Evolutionary conservation across 1,284 basidiomycete species (phyloP), one percentile per base, ranked within the genome.

Genomic region (Flammula alnicola): DNA sequence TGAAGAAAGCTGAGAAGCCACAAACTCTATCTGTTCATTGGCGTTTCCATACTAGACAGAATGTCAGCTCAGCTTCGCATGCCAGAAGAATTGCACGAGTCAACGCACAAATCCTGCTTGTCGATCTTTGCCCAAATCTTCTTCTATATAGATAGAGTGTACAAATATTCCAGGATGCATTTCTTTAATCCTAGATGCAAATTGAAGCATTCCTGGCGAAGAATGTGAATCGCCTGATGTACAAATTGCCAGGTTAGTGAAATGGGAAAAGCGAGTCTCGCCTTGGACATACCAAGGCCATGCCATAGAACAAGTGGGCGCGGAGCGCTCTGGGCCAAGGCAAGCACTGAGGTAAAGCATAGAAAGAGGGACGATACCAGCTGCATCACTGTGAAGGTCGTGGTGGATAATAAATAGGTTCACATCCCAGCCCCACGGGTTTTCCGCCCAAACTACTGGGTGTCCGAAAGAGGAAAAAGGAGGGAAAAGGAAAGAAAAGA

Each of bases 291-390:
- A 73, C 91, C 95, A 35, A 98, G 76, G 5, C 96, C 96, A 71
- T 99, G 96, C 96, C 95, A 98, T 51, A 98, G 74, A 27, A 97
- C 95, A 31, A 98, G 75, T 1, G 93, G 90, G 26, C 89, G 78
- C 20, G 65, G 65, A 3, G 52, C 32, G 2, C 39, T 41, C 6
- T 38, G 27, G 17, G 51, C 42, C 6, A 49, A 43, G 10, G 60
- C 57, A 42, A 51, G 32, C 39, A 45, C 27, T 27, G 33, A 27
- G 27, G 55, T 20, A 33, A 46, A 8, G 38, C 43, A 44, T 25
- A 51, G 29, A n/a, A n/a, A n/a, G n/a, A n/a, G n/a, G n/a, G n/a
- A n/a, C n/a, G n/a, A n/a, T n/a, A n/a, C n/a, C n/a, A n/a, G n/a
- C n/a, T n/a, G n/a, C n/a, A n/a, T n/a, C n/a, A n/a, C n/a, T n/a